Percentiles rank a stretch among this genome's conserved stretches.
These are phyloP conservation scores for Furcasterigmium sp. DNA, from an alignment of 2,329 filamentous ascomycete genomes.

Conservation along the genomic window DNA sequence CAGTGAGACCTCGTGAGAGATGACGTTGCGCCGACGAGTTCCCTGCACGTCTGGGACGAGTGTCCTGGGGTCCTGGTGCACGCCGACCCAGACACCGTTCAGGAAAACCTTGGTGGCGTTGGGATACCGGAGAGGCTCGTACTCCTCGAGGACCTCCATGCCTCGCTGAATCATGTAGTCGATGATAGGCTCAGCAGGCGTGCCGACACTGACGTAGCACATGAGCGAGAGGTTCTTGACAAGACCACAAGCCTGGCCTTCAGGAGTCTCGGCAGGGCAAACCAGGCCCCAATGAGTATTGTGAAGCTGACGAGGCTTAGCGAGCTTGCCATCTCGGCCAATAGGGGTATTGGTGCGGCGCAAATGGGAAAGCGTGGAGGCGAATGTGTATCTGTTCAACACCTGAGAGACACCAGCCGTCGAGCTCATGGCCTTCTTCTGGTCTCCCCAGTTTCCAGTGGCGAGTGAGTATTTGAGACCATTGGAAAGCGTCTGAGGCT, in stretches of 20 bases:
- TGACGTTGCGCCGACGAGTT: constrained; percentile 72
- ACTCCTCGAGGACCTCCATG: constrained; percentile 96
- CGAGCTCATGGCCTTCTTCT: constrained; percentile 94
- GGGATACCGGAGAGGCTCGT: constrained; percentile 77
- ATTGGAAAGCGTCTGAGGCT: constrained; percentile 84
- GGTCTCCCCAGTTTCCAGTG: constrained; percentile 98
- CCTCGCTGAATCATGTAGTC: constrained; percentile 94
- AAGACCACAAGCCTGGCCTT: constrained; percentile 95
- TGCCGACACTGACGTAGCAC: constrained; percentile 97
- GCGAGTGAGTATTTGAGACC: constrained; percentile 95
- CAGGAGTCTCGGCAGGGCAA: constrained; percentile 93
- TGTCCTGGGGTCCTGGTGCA: constrained; percentile 82
- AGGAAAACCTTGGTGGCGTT: constrained; percentile 97
- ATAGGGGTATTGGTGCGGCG: constrained; percentile 97
- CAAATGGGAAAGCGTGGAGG: constrained; percentile 93
- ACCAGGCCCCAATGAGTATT: constrained; percentile 99
- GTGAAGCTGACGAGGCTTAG: constrained; percentile 94
- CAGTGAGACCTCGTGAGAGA: constrained; percentile 89
- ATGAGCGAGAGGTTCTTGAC: constrained; percentile 98
- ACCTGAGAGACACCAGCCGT: constrained; percentile 98
- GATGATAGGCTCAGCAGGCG: constrained; percentile 81
- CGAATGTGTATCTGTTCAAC: constrained; percentile 94
- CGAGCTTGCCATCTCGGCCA: constrained; percentile 94
- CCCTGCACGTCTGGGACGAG: constrained; percentile 75
- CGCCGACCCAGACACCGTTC: constrained; percentile 96